Evolutionary conservation across 768 basidiomycete species (phyloP).

Genomic region (Cystofilobasidium bisporidii): DNA sequence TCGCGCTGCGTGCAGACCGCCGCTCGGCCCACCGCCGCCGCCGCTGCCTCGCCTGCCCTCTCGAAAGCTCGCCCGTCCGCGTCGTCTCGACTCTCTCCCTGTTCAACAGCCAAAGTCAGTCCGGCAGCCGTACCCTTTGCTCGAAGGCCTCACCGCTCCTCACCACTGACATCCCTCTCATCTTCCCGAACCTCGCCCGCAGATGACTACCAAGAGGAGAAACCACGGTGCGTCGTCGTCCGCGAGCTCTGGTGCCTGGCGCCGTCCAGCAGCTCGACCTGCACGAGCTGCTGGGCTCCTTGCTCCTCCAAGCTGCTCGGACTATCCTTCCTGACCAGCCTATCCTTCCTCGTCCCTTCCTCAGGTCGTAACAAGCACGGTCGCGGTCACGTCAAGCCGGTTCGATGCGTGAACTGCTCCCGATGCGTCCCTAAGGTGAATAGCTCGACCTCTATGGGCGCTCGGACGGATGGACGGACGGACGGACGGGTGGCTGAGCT

Average conservation of each 20-base stretch:
- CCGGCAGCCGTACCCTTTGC: too few species aligned
- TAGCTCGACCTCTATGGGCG: slow-evolving; percentile 5
- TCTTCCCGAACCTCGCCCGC: not conserved
- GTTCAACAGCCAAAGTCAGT: too few species aligned
- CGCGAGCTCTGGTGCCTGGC: not conserved
- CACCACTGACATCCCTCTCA: too few species aligned
- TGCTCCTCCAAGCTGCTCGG: too few species aligned
- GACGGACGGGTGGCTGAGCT: not conserved
- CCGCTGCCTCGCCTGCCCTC: too few species aligned
- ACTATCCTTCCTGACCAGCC: too few species aligned
- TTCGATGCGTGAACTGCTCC: slow-evolving; percentile 99
- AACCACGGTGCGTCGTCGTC: not conserved
- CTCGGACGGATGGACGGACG: not conserved
- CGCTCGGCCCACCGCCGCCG: too few species aligned
- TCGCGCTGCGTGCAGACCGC: too few species aligned
- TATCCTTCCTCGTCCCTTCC: not conserved
- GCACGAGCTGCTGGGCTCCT: not conserved
- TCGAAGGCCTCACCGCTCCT: too few species aligned
- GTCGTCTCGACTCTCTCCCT: too few species aligned
- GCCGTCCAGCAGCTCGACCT: not conserved
- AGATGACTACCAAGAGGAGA: not conserved
- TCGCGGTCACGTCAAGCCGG: slow-evolving; percentile 85
- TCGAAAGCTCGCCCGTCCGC: too few species aligned
- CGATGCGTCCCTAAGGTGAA: slow-evolving; percentile 71
- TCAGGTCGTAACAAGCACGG: slow-evolving; percentile 95